phyloP scores from a whole-genome alignment of 2,329 filamentous ascomycete species.

The Diaporthe vexans region DNA sequence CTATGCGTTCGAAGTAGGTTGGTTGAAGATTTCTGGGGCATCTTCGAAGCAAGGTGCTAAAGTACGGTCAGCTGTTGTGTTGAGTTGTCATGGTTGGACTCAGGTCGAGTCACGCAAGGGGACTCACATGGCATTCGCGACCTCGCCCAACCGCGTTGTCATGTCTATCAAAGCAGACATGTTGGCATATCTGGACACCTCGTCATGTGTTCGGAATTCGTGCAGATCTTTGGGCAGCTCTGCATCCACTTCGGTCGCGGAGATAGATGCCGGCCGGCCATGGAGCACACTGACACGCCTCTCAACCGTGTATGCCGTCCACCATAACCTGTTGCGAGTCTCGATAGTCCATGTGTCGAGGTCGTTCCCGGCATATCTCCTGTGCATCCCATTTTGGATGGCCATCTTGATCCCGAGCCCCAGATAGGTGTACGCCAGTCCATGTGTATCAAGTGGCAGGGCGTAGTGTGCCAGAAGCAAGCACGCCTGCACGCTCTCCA shows the following conservation, averaged over 20 bases:
- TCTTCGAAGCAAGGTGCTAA: conserved; percentile 55
- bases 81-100: neutral
- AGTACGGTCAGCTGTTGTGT: conserved; percentile 42
- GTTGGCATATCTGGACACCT: conserved; percentile 33
- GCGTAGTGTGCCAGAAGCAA: conserved; percentile 69
- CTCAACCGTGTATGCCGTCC: conserved; percentile 70
- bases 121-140: conserved; percentile 56
- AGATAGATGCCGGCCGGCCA: conserved; percentile 67
- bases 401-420: conserved; percentile 69
- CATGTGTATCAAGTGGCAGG: conserved; percentile 68
- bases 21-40: conserved; percentile 55
- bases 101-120: no score
- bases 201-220: conserved; percentile 44
- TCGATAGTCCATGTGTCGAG: conserved; percentile 64
- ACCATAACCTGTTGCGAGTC: conserved; percentile 69
- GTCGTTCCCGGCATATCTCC: conserved; percentile 62
- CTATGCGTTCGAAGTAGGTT: conserved; percentile 55
- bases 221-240: conserved; percentile 63
- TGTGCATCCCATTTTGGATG: conserved; percentile 73
- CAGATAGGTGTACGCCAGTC: conserved; percentile 69
- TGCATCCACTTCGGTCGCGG: conserved; percentile 66
- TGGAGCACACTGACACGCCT: conserved; percentile 70
- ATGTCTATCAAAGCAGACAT: conserved; percentile 45
- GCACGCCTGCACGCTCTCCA: conserved; percentile 71
- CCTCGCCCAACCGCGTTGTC: conserved; percentile 55